Evolutionary conservation across 2,329 filamentous ascomycete genomes (phyloP), one percentile per base, ranked within the genome.

Genomic region (Xylaria sp.): DNA sequence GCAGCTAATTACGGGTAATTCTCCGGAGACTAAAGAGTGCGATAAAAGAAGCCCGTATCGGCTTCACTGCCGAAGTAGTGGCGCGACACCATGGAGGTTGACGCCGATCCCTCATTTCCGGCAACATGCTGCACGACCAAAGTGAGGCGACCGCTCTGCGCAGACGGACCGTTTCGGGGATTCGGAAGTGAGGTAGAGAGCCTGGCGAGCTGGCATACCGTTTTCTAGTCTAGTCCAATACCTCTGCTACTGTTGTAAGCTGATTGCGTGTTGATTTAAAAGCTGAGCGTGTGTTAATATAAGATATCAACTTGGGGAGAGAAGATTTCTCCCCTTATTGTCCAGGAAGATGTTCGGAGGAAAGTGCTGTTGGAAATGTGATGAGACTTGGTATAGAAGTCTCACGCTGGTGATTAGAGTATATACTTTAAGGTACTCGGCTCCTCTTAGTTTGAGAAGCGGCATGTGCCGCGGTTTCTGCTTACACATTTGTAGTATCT

Each of bases 91-190:
- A 15, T 15, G 1, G 33, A 56, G n/a, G 31, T 56, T 39, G 33
- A 56, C 15, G 52, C n/a, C 23, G 52, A 39, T 23, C 31, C 52
- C 52, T 56, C 31, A 23, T 33, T 33, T 56, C 54, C 20, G 12
- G 15, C 10, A 56, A 20, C 33, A 41, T 6, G 8, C n/a, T 55
- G 51, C n/a, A 18, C 18, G 41, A 31, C 23, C 15, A 18, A 10
- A 18, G n/a, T 25, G 41, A 28, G 20, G 12, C n/a, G 25, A 28
- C 10, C 10, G 28, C 51, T 23, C 28, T 25, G 25, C 15, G 25
- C 25, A 31, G 23, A 18, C 10, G 25, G 23, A 18, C 15, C 25
- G 25, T 2, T 15, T 13, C 51, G 28, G 20, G 51, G 28, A 20
- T 10, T 20, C 15, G 18, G 18, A 7, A 5, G 15, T n/a, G 15